These are phyloP conservation scores for Scheffersomyces quercinus DNA, from an alignment of 1,139 yeast species.

Conservation along the genomic window DNA sequence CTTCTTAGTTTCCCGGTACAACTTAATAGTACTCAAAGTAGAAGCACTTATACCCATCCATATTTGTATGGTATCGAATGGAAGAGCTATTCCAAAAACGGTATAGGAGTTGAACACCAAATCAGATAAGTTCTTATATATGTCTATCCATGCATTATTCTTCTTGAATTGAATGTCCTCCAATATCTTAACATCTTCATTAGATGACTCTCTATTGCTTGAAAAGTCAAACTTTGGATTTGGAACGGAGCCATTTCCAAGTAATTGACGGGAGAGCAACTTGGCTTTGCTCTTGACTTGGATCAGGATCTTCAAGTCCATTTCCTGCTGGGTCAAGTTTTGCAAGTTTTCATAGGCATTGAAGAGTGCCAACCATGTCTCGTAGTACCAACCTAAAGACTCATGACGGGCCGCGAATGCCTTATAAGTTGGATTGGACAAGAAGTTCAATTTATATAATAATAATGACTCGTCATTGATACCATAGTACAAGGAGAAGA, in stretches of 20 bases:
- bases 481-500: slow-evolving; percentile 22
- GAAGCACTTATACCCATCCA: slow-evolving; percentile 53
- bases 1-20: slow-evolving; percentile 42
- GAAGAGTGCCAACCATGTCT: slow-evolving; percentile 25
- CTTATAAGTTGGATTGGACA: slow-evolving; percentile 12
- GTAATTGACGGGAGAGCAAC: slow-evolving; percentile 36
- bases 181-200: slow-evolving; percentile 26
- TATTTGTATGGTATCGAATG: slow-evolving; percentile 46
- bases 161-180: slow-evolving; percentile 40
- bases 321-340: slow-evolving; percentile 20
- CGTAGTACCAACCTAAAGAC: slow-evolving; percentile 29
- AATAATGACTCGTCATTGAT: slow-evolving; percentile 23
- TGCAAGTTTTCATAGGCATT: slow-evolving; percentile 21
- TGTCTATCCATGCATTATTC: slow-evolving; percentile 41
- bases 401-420: slow-evolving; percentile 22
- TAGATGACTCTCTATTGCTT: slow-evolving; percentile 8
- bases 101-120: slow-evolving; percentile 45
- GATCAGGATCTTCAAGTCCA: slow-evolving; percentile 24
- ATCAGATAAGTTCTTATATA: slow-evolving; percentile 43
- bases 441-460: slow-evolving; percentile 21
- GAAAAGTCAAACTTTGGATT: not conserved
- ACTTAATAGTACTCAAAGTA: slow-evolving; percentile 37
- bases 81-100: slow-evolving; percentile 41
- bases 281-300: slow-evolving; percentile 35
- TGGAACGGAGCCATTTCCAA: slow-evolving; percentile 18